These are phyloP conservation scores for Anthracocystis setariae DNA, from an alignment of 1,284 basidiomycete genomes.

Conservation along the genomic window DNA sequence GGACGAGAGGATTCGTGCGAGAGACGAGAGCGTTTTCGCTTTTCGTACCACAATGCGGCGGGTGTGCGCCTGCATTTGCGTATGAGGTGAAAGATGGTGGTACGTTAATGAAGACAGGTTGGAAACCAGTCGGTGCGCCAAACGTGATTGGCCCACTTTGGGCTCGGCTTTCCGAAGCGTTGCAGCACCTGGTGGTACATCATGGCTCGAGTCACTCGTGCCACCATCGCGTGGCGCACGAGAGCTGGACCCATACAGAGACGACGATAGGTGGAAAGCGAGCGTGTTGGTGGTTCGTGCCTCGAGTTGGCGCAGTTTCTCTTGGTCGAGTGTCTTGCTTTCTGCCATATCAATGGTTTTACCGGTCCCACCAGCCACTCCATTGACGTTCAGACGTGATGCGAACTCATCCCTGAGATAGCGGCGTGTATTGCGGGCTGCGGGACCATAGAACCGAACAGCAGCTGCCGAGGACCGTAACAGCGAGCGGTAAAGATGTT, in stretches of 20 bases:
- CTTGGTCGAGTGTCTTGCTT: neutral
- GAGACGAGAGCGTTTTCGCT: conserved; percentile 22
- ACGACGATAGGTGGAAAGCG: conserved; percentile 39
- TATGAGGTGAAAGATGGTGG: conserved; percentile 63
- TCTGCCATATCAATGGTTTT: neutral
- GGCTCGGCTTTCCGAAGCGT: no score
- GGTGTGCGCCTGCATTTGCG: conserved; percentile 48
- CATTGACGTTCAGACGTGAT: neutral
- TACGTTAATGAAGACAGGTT: conserved; percentile 60
- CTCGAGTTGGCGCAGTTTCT: neutral
- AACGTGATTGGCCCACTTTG: neutral
- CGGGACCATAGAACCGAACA: conserved; percentile 47
- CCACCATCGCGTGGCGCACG: neutral
- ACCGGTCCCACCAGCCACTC: neutral
- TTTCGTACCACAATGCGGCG: conserved; percentile 7
- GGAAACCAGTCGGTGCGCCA: conserved; percentile 43
- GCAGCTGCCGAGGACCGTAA: conserved; percentile 28
- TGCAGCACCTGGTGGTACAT: neutral
- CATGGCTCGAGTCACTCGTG: neutral
- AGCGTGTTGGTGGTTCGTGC: conserved; percentile 20
- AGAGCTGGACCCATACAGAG: conserved; percentile 6
- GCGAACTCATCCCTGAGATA: conserved; percentile 42
- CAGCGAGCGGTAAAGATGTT: conserved; percentile 27
- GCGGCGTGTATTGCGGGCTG: conserved; percentile 46
- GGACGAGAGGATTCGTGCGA: conserved; percentile 27